Conservation (phyloP, 345 rosid genomes). For the Eucalyptus paniculata region DNA sequence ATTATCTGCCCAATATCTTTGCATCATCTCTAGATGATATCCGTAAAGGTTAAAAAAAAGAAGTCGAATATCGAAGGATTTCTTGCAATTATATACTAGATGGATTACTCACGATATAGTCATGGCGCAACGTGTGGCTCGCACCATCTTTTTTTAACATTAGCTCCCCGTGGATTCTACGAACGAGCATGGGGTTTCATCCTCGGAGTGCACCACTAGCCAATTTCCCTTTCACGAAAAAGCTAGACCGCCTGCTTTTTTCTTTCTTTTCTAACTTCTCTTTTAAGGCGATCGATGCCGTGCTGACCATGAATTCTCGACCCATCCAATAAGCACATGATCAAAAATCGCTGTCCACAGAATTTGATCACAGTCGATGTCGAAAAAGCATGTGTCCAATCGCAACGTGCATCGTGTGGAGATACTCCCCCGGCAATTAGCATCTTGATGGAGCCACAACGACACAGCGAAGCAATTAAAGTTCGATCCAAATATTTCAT, state of each 20-base stretch:
- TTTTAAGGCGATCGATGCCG: neutral
- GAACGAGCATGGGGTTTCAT: neutral
- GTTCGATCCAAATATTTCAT: neutral
- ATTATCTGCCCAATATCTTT: neutral
- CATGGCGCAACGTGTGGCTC: neutral
- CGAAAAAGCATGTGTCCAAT: neutral
- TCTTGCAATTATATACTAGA: neutral
- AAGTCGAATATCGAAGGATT: neutral
- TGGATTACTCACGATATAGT: neutral
- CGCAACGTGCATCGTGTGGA: too few relatives aligned
- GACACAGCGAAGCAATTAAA: fast-evolving
- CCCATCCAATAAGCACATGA: neutral
- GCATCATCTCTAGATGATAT: neutral
- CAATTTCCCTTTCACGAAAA: neutral
- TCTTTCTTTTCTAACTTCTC: neutral
- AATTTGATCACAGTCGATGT: neutral
- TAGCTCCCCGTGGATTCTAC: neutral
- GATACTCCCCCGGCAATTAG: too few relatives aligned
- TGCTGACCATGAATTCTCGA: neutral
- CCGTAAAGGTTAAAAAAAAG: neutral
- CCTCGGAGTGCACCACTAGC: neutral
- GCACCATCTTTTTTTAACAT: neutral
- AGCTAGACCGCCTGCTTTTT: neutral
- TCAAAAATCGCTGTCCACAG: neutral
- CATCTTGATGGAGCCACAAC: neutral